Base-by-base conservation (phyloP, 306 rosid genomes). In the Senna siamea region DNA sequence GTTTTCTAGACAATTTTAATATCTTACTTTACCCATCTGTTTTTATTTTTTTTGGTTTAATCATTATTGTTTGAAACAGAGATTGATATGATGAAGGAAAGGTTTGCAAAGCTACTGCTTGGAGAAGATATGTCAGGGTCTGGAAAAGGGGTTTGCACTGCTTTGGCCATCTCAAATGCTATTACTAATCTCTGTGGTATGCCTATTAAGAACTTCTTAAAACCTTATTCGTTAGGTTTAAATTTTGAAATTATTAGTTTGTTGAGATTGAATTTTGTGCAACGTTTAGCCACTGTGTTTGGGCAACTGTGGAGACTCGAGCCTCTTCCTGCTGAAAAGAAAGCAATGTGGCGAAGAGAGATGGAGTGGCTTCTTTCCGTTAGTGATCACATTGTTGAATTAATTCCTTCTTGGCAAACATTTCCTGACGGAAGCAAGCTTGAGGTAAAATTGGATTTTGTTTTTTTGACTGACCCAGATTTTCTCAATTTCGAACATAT, bases 41-140 rank as follows among this genome's bases (percentile, higher is more conserved):
- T 59, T 43, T 69, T 47, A 56, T 32, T 32, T 2, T 32, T 32
- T 32, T 2, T 32, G 2, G 37, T 32, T 2, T 32, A 32, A 32
- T 32, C 4, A 32, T 32, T 2, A 32, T 37, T 37, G 40, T 2
- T 69, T 77, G 58, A 51, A 73, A 32, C 85, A 94, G 97, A 85
- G 75, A 80, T 74, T 79, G 95, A 91, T 51, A 79, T 94, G 96
- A 91, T 93, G 96, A 91, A 89, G 86, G 98, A 94, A 72, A 81
- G 97, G 76, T 91, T 94, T 79, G 77, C 98, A 11, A 94, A 94
- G 68, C 84, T 94, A 86, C 66, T 94, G 87, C 93, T 94, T 58
- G 97, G 98, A 72, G 98, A 94, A 81, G 97, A 94, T 72, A 91
- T 94, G 97, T 94, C 98, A 51, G 98, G 98, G 58, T 88, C 90